A percentile compares a stretch with the other conserved stretches of the same genome.
phyloP scores from a whole-genome alignment of 345 rosid genomes.

The Brassica incana region DNA sequence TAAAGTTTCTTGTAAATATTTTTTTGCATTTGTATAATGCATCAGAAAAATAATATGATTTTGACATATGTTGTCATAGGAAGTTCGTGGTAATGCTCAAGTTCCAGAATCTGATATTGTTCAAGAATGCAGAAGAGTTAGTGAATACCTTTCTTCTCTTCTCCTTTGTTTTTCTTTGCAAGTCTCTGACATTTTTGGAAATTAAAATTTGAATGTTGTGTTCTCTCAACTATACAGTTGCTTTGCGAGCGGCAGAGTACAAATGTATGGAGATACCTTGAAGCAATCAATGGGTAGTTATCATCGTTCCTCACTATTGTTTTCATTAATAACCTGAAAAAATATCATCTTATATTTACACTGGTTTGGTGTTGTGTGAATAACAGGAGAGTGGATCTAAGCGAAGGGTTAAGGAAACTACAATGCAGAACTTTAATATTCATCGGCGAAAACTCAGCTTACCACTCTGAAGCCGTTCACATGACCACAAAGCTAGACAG shows the following conservation, averaged over 20 bases:
- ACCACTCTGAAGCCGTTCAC: conserved; percentile 80
- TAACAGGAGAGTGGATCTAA: conserved; percentile 82
- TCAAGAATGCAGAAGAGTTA: conserved; percentile 80
- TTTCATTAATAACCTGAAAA: not conserved
- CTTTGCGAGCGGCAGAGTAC: conserved; percentile 79
- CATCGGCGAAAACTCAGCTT: conserved; percentile 85
- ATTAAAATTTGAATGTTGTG: conserved; percentile 12
- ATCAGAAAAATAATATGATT: conserved; percentile 31
- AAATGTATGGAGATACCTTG: conserved; percentile 80
- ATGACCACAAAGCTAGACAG: conserved; percentile 81
- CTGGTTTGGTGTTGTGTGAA: not conserved
- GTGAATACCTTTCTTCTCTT: conserved; percentile 22
- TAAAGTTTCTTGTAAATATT: conserved; percentile 6
- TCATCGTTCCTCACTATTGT: not conserved
- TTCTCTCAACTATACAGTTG: conserved; percentile 50
- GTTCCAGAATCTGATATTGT: conserved; percentile 79
- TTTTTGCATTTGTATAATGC: not conserved
- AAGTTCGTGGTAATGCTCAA: conserved; percentile 77
- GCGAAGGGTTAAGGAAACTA: conserved; percentile 67
- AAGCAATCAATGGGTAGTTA: conserved; percentile 78
- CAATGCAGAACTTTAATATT: conserved; percentile 85
- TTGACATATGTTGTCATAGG: conserved; percentile 50
- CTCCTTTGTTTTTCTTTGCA: conserved; percentile 6
- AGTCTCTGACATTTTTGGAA: not conserved
- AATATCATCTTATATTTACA: not conserved